These are phyloP conservation scores for Asterochloris sp. DNA, from an alignment of 139 green algal genomes.

Conservation along the genomic window DNA sequence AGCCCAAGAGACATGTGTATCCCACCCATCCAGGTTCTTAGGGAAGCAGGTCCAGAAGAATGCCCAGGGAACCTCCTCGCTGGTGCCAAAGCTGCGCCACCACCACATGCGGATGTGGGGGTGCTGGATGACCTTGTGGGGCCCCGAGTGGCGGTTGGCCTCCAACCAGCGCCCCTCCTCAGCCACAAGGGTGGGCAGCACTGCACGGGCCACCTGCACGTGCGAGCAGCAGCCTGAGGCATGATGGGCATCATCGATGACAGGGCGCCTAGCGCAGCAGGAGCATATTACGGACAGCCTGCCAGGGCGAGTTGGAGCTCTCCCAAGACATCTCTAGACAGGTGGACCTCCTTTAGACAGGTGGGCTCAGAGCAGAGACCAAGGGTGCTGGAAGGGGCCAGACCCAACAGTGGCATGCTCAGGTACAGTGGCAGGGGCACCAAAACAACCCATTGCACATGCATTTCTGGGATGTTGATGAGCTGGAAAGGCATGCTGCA, in stretches of 20 bases:
- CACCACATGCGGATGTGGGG: constrained; percentile 18
- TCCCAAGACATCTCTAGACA: too few relatives aligned
- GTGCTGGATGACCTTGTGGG: constrained; percentile 18
- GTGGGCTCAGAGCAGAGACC: too few relatives aligned
- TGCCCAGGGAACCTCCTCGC: constrained; percentile 20
- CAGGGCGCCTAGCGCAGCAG: neutral
- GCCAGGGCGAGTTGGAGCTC: neutral
- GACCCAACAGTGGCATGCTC: neutral
- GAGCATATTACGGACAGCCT: neutral
- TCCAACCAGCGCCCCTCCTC: constrained; percentile 4
- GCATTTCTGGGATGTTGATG: too few relatives aligned
- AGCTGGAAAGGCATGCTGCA: neutral
- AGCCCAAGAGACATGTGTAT: neutral
- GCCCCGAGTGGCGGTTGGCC: neutral
- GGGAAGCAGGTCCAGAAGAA: constrained; percentile 21
- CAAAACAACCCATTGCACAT: neutral
- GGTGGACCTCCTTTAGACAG: too few relatives aligned
- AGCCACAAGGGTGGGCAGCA: constrained; percentile 6
- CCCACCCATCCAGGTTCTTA: constrained; percentile 14
- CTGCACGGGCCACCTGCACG: constrained; percentile 7
- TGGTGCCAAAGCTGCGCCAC: constrained; percentile 13
- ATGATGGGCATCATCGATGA: neutral
- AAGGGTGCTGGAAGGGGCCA: too few relatives aligned
- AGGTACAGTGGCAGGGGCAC: neutral
- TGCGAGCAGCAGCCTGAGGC: too few relatives aligned